Evolutionary conservation across 208 protist species (phyloP).

Genomic region (Acanthamoeba pearcei): DNA sequence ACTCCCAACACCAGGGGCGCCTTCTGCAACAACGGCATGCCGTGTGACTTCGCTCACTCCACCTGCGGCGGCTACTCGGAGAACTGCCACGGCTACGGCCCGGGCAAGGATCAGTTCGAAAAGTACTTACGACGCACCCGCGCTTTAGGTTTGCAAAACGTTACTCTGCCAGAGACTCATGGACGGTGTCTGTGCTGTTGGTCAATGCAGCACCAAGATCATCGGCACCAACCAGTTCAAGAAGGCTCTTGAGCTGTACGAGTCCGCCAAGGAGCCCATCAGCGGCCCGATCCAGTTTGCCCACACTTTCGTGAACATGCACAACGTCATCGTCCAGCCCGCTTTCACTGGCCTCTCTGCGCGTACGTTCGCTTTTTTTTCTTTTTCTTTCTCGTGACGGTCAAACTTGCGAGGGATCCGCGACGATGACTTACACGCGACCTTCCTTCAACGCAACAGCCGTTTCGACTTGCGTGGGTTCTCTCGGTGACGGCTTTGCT

Average conservation of each 20-base stretch:
- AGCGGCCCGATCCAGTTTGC: constrained; percentile 36
- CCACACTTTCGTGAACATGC: constrained; percentile 63
- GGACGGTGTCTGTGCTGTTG: neutral
- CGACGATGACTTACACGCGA: neutral
- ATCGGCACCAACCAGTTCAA: constrained; percentile 80
- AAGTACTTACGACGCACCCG: neutral
- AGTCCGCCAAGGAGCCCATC: neutral
- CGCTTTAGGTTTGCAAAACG: neutral
- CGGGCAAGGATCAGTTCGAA: constrained; percentile 71
- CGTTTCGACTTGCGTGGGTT: constrained; percentile 35
- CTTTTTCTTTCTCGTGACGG: too few species aligned
- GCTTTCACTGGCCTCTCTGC: neutral
- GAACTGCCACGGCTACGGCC: constrained; percentile 79
- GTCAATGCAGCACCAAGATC: constrained; percentile 80
- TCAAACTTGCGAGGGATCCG: neutral
- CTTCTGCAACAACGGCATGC: constrained; percentile 76
- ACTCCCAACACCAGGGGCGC: constrained; percentile 83
- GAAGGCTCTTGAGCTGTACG: constrained; percentile 61
- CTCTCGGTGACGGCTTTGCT: constrained; percentile 81
- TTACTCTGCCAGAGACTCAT: neutral
- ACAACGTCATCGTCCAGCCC: neutral
- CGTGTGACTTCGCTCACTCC: constrained; percentile 75
- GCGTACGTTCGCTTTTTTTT: neutral
- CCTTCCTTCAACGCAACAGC: neutral
- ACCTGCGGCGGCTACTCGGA: constrained; percentile 81